These are phyloP conservation scores for Salvia hispanica DNA, from an alignment of 257 asterid species.

Conservation along the genomic window DNA sequence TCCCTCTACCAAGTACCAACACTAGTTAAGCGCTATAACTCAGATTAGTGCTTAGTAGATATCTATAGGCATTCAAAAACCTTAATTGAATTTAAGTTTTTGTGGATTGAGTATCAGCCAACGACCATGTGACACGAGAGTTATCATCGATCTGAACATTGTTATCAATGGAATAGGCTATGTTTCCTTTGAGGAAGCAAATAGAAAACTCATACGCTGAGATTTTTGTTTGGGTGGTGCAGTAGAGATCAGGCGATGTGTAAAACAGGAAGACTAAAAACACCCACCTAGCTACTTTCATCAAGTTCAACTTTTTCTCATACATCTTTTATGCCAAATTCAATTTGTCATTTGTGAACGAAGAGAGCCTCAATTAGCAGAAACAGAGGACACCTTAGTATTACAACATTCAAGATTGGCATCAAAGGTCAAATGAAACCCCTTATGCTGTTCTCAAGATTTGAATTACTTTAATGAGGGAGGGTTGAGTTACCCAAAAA, in stretches of 20 bases:
- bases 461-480: not conserved
- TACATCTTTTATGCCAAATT: conserved; percentile 1
- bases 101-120: not conserved
- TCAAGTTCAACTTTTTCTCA: not conserved
- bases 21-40: too few relatives aligned
- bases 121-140: conserved; percentile 1
- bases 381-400: not conserved
- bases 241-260: not conserved
- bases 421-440: not conserved
- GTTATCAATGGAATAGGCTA: too few relatives aligned
- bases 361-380: not conserved
- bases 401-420: not conserved
- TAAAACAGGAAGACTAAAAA: conserved; percentile 9
- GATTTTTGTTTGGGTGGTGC: not conserved
- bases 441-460: conserved; percentile 1
- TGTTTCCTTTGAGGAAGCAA: too few relatives aligned
- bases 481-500: too few relatives aligned
- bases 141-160: too few relatives aligned
- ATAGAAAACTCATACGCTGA: too few relatives aligned
- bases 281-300: not conserved
- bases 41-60: too few relatives aligned
- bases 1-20: too few relatives aligned
- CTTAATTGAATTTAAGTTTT: not conserved
- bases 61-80: too few relatives aligned
- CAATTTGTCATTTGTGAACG: not conserved